Conservation (phyloP, 2,329 filamentous ascomycete genomes). For the Colletotrichum abscissum region DNA sequence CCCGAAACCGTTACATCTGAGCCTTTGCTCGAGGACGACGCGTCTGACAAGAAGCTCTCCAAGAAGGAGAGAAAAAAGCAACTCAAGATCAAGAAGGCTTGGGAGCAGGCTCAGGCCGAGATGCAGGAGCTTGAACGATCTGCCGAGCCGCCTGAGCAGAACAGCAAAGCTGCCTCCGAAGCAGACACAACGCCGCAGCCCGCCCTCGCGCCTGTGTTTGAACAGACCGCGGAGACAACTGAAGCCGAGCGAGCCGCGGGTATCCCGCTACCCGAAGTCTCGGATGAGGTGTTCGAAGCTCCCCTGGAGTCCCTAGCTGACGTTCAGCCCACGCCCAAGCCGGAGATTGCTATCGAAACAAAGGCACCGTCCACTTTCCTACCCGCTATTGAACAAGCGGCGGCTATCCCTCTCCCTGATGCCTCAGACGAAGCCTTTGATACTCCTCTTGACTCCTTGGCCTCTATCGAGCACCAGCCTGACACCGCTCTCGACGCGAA, state of each 20-base stretch:
- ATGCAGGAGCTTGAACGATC: constrained; percentile 28
- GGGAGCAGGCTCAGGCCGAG: constrained; percentile 12
- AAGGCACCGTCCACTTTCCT: background rate
- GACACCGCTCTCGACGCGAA: background rate
- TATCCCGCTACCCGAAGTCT: background rate
- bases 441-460: background rate
- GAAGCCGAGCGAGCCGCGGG: background rate
- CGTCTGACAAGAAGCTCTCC: constrained; percentile 17
- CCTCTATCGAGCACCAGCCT: background rate
- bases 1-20: background rate
- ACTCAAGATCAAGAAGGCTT: constrained; percentile 34
- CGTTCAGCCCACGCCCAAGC: background rate
- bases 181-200: background rate
- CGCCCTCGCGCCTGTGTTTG: background rate
- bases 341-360: background rate
- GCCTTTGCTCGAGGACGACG: constrained; percentile 5
- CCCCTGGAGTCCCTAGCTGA: background rate
- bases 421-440: background rate
- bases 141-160: constrained; percentile 7
- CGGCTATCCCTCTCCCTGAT: background rate
- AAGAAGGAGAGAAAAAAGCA: constrained; percentile 43
- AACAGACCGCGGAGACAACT: background rate
- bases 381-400: background rate
- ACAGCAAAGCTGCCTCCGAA: background rate
- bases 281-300: background rate